Evolutionary conservation across 306 rosid genomes (phyloP), one percentile per base, ranked within the genome.

Genomic region (Hippophae tibetana): DNA sequence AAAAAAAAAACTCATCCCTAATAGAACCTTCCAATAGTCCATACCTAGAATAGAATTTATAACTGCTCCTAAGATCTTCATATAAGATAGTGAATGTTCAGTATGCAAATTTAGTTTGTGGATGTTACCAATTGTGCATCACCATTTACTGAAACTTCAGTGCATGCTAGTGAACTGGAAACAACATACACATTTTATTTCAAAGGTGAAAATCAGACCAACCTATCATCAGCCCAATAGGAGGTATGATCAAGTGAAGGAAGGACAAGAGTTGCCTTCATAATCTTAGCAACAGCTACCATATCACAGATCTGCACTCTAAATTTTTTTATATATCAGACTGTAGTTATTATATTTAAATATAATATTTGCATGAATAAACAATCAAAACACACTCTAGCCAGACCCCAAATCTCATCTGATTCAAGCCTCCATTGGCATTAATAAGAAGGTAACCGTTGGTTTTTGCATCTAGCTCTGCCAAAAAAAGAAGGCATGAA

Each of bases 401-500:
- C 62, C 94, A 81, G 79, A 92, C 99, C 96, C 99, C 99, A 85
- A 92, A 92, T 84, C 99, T 92, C 99, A 92, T 92, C 90, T 92
- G 99, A 77, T 92, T 92, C 82, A 92, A 70, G 70, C 99, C 99
- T n/a, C 99, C 99, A 13, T 92, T 92, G 18, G 96, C 99, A 82
- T 88, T 92, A 63, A 86, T 74, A 64, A 92, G 85, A 77, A 92
- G 74, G 78, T 84, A 92, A 25, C 96, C 99, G 46, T 83, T 88
- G 68, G 78, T 86, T 82, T 84, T 84, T 7, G 60, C 69, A 69
- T 86, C 86, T 50, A 70, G 78, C 71, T 60, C 99, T 88, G 85
- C 57, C 63, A 58, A 55, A 71, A 58, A 53, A 72, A 18, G 55
- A 45, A 50, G 47, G 56, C 13, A 52, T 55, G 64, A 73, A 12